Evolutionary conservation across 1,139 yeast species (phyloP).

Genomic region (Geotrichum cucujoidarum): DNA sequence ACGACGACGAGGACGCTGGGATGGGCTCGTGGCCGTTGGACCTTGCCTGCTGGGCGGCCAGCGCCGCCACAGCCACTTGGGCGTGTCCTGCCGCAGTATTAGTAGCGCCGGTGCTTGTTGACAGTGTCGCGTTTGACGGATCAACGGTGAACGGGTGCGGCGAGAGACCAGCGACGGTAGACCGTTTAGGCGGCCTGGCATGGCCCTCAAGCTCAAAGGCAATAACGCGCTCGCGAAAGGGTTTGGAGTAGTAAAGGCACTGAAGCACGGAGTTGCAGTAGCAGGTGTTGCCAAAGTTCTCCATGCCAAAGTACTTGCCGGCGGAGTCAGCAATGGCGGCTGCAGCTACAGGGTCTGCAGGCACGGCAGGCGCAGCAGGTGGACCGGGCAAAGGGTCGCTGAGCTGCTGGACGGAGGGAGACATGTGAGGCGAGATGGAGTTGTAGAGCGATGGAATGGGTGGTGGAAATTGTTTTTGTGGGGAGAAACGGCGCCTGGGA

Average conservation of each 20-base stretch:
- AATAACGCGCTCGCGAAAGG: constrained; percentile 58
- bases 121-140: constrained; percentile 23
- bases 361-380: too few relatives aligned
- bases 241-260: constrained; percentile 70
- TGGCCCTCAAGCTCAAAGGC: constrained; percentile 29
- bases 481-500: background rate
- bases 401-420: background rate
- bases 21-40: background rate
- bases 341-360: background rate
- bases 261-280: constrained; percentile 90
- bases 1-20: background rate
- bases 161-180: constrained; percentile 31
- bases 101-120: constrained; percentile 18
- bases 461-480: background rate
- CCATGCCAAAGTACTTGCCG: constrained; percentile 77
- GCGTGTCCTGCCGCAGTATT: background rate
- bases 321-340: constrained; percentile 29
- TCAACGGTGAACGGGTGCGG: constrained; percentile 38
- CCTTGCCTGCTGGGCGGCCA: background rate
- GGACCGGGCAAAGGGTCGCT: too few relatives aligned
- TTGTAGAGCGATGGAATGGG: background rate
- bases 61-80: background rate
- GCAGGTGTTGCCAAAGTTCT: constrained; percentile 89
- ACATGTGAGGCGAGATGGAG: background rate
- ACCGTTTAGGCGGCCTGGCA: constrained; percentile 3